These are phyloP conservation scores for Plectosphaerella cucumerina DNA, from an alignment of 2,329 filamentous ascomycete species.

Conservation along the genomic window DNA sequence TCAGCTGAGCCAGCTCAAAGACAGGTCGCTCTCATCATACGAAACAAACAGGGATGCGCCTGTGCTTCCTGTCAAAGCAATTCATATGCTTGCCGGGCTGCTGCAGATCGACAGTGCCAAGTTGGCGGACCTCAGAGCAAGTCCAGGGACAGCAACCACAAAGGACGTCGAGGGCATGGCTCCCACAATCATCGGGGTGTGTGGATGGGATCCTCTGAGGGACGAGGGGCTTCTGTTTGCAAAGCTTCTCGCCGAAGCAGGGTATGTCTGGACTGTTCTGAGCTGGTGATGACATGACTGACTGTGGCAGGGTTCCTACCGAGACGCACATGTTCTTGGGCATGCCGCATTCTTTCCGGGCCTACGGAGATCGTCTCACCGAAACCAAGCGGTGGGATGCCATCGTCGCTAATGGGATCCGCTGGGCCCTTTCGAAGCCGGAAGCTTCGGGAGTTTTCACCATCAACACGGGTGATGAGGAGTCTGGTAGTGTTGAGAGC, in stretches of 20 bases:
- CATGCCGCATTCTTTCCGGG: slow-evolving; percentile 45
- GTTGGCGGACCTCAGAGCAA: slow-evolving; percentile 29
- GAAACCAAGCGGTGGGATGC: slow-evolving; percentile 36
- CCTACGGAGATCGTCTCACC: slow-evolving; percentile 32
- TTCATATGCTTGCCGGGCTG: slow-evolving; percentile 21
- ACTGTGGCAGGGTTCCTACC: slow-evolving; percentile 36
- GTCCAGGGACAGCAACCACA: slow-evolving; percentile 24
- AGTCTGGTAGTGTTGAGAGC: too few species aligned
- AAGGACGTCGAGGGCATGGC: background rate
- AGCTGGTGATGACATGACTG: background rate
- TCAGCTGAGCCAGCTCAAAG: slow-evolving; percentile 28
- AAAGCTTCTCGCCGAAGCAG: background rate
- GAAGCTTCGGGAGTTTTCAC: slow-evolving; percentile 19
- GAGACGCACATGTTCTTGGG: slow-evolving; percentile 44
- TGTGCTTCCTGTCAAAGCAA: slow-evolving; percentile 32
- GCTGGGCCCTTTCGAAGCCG: slow-evolving; percentile 33
- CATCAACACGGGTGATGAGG: background rate
- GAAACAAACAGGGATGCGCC: slow-evolving; percentile 42
- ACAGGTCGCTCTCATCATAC: slow-evolving; percentile 36
- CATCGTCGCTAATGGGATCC: slow-evolving; percentile 36
- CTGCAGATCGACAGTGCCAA: slow-evolving; percentile 10
- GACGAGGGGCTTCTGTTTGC: background rate
- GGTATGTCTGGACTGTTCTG: background rate
- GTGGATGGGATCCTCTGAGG: background rate
- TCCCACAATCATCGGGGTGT: background rate